Base-by-base conservation (phyloP, 2,329 filamentous ascomycete species). In the Fusarium denticulatum region DNA sequence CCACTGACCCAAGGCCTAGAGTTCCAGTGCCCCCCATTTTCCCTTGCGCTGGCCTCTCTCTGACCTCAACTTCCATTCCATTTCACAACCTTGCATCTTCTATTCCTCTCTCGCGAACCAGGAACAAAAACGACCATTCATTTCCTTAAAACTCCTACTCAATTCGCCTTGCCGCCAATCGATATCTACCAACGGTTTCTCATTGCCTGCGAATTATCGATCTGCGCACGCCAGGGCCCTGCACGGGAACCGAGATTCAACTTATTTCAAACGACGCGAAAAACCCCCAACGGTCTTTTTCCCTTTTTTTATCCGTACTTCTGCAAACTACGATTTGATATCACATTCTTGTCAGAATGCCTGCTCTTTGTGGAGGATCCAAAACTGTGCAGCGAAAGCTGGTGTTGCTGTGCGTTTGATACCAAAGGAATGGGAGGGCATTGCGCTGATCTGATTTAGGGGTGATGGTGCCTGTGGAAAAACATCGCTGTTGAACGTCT, bases 381-480 rank as follows among this genome's bases (percentile, higher is more conserved):
- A 94, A 97, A 87, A 95, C 94, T 63, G 94, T 96, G 79, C 94
- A 97, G 90, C 94, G 95, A 86, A 98, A 98, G 91, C 93, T 98
- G 85, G 95, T 98, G 80, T 89, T 98, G 79, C 88, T 98, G 93
- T 97, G 67, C 61, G 82, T 28, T 28, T 28, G 28, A 28, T 28
- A 8, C 28, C 28, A 8, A 28, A 28, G 28, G 28, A 28, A 20
- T 37, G 56, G 30, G 11, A 59, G 24, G 37, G 40, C 26, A 34
- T 47, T 50, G 49, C 49, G 72, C 72, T 78, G 63, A 74, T 30
- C 64, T 64, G 64, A 60, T 49, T 70, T 76, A 97, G 95, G 81
- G 96, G 96, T 79, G 96, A 98, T 82, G 96, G 96, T 88, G 96
- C 96, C 78, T 97, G 93, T 84, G 96, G 96, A 81, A 99, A 99